phyloP scores from a whole-genome alignment of 169 alveolate genomes.

The Eimeria tenella region DNA sequence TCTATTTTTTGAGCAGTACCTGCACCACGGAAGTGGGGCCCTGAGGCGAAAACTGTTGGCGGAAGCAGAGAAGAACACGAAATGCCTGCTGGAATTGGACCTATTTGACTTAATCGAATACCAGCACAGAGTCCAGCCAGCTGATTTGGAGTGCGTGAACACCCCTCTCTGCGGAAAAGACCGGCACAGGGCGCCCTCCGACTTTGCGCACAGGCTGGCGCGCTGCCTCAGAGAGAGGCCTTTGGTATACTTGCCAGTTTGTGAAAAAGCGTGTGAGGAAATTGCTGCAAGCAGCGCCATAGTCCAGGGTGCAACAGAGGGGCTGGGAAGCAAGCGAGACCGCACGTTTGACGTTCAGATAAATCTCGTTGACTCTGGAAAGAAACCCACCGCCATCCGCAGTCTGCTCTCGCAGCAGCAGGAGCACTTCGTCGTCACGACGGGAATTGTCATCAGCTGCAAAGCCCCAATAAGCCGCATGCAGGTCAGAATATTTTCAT shows the following conservation, averaged over 20 bases:
- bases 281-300: constrained; percentile 72
- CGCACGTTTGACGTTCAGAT: constrained; percentile 71
- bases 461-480: constrained; percentile 73
- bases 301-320: constrained; percentile 55
- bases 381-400: constrained; percentile 73
- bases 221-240: constrained; percentile 77
- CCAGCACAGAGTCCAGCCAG: constrained; percentile 75
- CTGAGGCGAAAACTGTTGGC: constrained; percentile 72
- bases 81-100: constrained; percentile 68
- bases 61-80: constrained; percentile 61
- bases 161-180: constrained; percentile 77
- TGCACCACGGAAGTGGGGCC: constrained; percentile 76
- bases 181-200: constrained; percentile 80
- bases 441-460: constrained; percentile 74
- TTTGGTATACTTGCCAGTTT: constrained; percentile 76
- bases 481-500: constrained; percentile 23
- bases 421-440: constrained; percentile 78
- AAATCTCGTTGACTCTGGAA: constrained; percentile 70
- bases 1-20: constrained; percentile 77
- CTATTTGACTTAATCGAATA: constrained; percentile 61
- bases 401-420: constrained; percentile 75
- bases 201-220: constrained; percentile 76
- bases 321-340: constrained; percentile 42
- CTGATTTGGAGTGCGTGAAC: constrained; percentile 73
- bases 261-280: constrained; percentile 79